Evolutionary conservation across 352 stramenopile species (phyloP).

Genomic region (Pythium monospermum): DNA sequence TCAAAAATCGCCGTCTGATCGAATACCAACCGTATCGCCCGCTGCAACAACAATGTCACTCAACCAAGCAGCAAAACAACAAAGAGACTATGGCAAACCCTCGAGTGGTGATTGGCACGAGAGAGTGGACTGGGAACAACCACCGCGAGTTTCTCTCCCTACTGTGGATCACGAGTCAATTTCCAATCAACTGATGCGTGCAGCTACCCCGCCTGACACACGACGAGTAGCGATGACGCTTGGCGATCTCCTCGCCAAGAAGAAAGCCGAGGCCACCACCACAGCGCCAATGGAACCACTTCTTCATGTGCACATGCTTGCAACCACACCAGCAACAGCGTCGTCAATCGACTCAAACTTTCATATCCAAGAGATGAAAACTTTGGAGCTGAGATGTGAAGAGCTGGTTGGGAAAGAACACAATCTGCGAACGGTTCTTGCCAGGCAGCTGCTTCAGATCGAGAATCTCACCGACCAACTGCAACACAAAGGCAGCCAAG

Average conservation of each 20-base stretch:
- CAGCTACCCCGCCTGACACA: no score
- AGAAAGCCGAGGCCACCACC: neutral
- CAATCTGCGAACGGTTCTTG: constrained; percentile 2
- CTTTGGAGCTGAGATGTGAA: constrained; percentile 3
- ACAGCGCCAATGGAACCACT: neutral
- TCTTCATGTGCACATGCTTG: neutral
- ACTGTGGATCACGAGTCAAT: no score
- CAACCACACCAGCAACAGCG: neutral
- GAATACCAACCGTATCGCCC: no score
- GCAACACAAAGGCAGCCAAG: constrained; percentile 9
- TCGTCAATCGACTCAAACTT: neutral
- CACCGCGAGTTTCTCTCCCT: no score
- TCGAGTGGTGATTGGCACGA: no score
- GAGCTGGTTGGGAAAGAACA: constrained; percentile 13
- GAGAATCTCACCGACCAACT: constrained; percentile 15
- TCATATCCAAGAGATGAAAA: constrained; percentile 1
- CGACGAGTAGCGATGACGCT: constrained; percentile 13
- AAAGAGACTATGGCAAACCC: no score
- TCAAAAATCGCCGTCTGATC: no score
- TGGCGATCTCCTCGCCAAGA: constrained; percentile 11
- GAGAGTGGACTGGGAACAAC: no score
- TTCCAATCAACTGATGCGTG: no score
- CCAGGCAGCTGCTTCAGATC: constrained; percentile 18
- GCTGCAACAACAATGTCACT: no score
- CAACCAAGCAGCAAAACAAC: no score